phyloP scores from a whole-genome alignment of 352 stramenopile genomes.

The Aphanomyces euteiches region DNA sequence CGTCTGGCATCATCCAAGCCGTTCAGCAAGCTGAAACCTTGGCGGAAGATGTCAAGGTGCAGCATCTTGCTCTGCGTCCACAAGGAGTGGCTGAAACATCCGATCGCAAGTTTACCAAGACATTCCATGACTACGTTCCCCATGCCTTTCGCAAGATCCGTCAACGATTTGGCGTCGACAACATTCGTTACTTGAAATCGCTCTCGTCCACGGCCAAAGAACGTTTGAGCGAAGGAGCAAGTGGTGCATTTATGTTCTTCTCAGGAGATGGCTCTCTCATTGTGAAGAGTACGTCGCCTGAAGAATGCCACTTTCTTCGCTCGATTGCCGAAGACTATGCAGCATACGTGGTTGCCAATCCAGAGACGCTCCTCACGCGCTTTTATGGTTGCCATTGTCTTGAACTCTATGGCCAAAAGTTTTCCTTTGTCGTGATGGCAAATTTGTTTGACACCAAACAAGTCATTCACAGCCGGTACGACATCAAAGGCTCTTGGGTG shows the following conservation, averaged over 20 bases:
- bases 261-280: conserved; percentile 84
- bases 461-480: conserved; percentile 83
- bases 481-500: conserved; percentile 90
- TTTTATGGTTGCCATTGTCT: conserved; percentile 90
- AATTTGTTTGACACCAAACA: conserved; percentile 89
- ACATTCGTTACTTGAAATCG: conserved; percentile 77
- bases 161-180: conserved; percentile 78
- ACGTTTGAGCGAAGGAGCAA: conserved; percentile 82
- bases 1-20: conserved; percentile 84
- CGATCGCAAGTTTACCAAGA: conserved; percentile 48
- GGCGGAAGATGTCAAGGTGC: conserved; percentile 68
- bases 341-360: conserved; percentile 81
- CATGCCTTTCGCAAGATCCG: conserved; percentile 87
- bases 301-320: conserved; percentile 83
- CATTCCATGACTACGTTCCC: conserved; percentile 85
- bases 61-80: conserved; percentile 77
- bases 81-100: conserved; percentile 34
- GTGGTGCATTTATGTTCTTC: conserved; percentile 91
- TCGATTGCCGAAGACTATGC: conserved; percentile 84
- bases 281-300: conserved; percentile 87
- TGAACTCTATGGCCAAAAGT: conserved; percentile 87
- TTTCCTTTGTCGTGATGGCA: conserved; percentile 90
- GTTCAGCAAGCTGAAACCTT: conserved; percentile 74
- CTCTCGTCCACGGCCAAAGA: conserved; percentile 84
- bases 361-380: conserved; percentile 79